A percentile compares a stretch with the other conserved stretches of the same genome.
phyloP scores from a whole-genome alignment of 257 asterid genomes.

The Solanum phureja region DNA sequence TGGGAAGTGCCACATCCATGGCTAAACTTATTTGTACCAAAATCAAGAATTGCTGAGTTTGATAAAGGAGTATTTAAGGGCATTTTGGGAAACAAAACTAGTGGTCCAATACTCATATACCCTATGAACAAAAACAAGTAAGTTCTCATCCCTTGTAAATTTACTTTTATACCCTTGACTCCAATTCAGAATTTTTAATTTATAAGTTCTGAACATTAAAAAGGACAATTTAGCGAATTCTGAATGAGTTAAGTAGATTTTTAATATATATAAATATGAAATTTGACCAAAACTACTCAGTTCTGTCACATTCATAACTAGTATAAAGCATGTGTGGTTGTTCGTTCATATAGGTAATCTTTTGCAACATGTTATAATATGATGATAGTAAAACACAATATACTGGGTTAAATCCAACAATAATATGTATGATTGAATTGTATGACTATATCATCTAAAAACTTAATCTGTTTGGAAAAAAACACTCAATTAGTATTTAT shows the following conservation, averaged over 20 bases:
- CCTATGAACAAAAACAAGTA: conserved; percentile 82
- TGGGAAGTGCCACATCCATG: conserved; percentile 97
- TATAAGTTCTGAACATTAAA: background rate
- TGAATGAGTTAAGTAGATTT: background rate
- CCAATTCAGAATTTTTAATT: accelerated
- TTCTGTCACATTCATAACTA: background rate
- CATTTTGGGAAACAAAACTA: conserved; percentile 51
- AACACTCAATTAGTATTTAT: background rate
- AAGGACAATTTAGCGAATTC: no score
- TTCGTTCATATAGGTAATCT: background rate
- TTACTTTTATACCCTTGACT: background rate
- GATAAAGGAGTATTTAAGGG: conserved; percentile 73
- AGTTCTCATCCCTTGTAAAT: background rate
- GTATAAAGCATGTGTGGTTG: background rate
- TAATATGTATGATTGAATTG: background rate
- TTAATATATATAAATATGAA: background rate
- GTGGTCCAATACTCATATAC: conserved; percentile 79
- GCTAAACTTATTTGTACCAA: conserved; percentile 70
- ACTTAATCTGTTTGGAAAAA: accelerated
- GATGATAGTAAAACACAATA: background rate
- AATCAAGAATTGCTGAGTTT: conserved; percentile 58
- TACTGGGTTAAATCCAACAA: background rate
- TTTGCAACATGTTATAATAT: background rate
- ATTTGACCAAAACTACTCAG: background rate
- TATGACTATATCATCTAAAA: background rate